Conservation (phyloP, 2,329 filamentous ascomycete genomes). For the Samsoniella hepiali region DNA sequence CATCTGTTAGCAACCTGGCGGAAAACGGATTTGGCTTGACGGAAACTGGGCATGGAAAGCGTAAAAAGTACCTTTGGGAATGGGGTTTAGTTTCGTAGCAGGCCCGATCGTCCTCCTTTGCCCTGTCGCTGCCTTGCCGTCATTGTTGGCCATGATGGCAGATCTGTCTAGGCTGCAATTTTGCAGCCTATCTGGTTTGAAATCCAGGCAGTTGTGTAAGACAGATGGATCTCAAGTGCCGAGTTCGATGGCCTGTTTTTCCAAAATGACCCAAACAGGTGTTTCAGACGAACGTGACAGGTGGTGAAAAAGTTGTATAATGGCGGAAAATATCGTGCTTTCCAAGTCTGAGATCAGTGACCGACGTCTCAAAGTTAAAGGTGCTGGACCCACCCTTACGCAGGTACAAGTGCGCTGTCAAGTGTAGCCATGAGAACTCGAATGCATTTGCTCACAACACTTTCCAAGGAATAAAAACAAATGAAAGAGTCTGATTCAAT, state of each 20-base stretch:
- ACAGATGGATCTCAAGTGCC: background rate
- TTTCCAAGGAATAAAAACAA: background rate
- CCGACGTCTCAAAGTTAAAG: too few species aligned
- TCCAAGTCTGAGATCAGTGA: too few species aligned
- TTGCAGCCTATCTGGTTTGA: background rate
- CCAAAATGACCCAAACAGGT: background rate
- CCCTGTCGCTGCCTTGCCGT: background rate
- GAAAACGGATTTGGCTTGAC: background rate
- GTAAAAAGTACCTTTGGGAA: constrained; percentile 31
- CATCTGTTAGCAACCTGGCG: constrained; percentile 12
- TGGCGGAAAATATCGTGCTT: background rate
- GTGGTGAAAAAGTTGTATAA: too few species aligned
- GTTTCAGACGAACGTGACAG: background rate
- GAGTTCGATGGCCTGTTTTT: background rate
- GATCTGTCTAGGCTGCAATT: background rate
- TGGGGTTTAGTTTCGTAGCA: constrained; percentile 33
- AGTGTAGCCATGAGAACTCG: too few species aligned
- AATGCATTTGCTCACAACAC: background rate
- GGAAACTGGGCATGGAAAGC: background rate
- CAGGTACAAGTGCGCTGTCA: too few species aligned
- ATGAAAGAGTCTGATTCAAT: background rate
- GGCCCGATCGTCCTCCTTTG: background rate
- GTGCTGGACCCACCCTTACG: too few species aligned
- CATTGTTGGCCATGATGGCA: background rate
- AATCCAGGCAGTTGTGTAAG: background rate